Percentiles rank a stretch among this genome's conserved stretches.
Conservation (phyloP, 805 yeast genomes). For the Ogataea haglerorum region DNA sequence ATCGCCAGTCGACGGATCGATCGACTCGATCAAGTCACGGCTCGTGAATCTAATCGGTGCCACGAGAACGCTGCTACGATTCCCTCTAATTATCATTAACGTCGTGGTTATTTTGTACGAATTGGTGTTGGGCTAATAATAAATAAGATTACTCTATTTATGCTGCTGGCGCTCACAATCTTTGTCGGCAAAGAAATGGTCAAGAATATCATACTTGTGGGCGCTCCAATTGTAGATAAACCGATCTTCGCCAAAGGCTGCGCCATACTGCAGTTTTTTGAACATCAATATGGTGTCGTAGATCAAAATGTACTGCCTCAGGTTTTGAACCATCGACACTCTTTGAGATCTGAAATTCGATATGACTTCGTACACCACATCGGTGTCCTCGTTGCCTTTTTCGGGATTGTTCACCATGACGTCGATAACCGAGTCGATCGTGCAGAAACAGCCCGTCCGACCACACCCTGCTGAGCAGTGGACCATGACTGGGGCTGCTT, state of each 20-base stretch:
- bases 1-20: constrained; percentile 16
- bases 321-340: constrained; percentile 56
- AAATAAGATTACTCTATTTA: constrained; percentile 3
- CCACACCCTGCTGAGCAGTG: constrained; percentile 99
- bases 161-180: constrained; percentile 4
- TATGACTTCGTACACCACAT: constrained; percentile 46
- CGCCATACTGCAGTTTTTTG: constrained; percentile 19
- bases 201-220: constrained; percentile 11
- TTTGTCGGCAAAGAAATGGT: constrained; percentile 19
- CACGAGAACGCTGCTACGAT: constrained; percentile 53
- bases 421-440: constrained; percentile 59
- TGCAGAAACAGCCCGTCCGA: constrained; percentile 85
- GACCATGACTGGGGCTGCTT: constrained; percentile 52
- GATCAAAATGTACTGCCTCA: constrained; percentile 50
- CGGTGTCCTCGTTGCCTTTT: constrained; percentile 21
- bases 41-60: constrained; percentile 54
- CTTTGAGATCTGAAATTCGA: constrained; percentile 49
- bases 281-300: constrained; percentile 40
- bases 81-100: constrained; percentile 53
- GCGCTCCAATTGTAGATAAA: constrained; percentile 15
- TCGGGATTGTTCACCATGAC: constrained; percentile 20
- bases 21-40: constrained; percentile 39
- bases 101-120: constrained; percentile 50
- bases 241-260: constrained; percentile 4
- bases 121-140: constrained; percentile 43